These are phyloP conservation scores for Rosa chinensis DNA, from an alignment of 306 rosid species.

Conservation along the genomic window DNA sequence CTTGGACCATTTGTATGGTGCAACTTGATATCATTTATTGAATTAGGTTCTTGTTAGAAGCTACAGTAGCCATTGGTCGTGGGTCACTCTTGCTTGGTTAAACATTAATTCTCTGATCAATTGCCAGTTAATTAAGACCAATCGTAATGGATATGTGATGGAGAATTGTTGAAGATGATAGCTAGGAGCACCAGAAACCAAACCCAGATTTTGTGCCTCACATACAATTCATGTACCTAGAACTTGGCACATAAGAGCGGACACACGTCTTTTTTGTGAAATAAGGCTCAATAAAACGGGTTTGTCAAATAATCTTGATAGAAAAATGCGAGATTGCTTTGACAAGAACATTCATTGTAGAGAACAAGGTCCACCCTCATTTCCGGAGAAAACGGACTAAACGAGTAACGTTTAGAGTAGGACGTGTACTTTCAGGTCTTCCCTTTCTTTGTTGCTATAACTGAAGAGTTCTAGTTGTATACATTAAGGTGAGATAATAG, in stretches of 20 bases:
- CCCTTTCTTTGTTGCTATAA: background rate
- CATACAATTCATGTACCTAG: background rate
- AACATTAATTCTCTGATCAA: background rate
- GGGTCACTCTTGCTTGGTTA: background rate
- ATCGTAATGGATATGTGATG: background rate
- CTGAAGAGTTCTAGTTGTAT: background rate
- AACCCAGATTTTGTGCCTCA: background rate
- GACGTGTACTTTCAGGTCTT: background rate
- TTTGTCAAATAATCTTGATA: background rate
- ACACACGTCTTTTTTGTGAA: background rate
- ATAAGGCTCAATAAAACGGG: background rate
- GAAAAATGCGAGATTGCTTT: background rate
- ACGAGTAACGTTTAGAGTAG: background rate
- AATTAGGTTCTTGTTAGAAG: slow-evolving; percentile 14
- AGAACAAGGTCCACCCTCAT: background rate
- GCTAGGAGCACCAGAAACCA: background rate
- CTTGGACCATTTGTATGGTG: background rate
- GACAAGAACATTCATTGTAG: background rate
- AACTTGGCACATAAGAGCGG: background rate
- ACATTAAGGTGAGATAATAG: too few relatives aligned
- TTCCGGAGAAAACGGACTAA: background rate
- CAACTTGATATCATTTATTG: slow-evolving; percentile 14
- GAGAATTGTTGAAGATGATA: background rate
- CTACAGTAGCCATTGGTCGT: background rate
- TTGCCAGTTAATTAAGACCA: background rate